Evolutionary conservation across 192 early-diverging fungal genomes (phyloP), one percentile per base, ranked within the genome.

Genomic region (Podila epicladia): DNA sequence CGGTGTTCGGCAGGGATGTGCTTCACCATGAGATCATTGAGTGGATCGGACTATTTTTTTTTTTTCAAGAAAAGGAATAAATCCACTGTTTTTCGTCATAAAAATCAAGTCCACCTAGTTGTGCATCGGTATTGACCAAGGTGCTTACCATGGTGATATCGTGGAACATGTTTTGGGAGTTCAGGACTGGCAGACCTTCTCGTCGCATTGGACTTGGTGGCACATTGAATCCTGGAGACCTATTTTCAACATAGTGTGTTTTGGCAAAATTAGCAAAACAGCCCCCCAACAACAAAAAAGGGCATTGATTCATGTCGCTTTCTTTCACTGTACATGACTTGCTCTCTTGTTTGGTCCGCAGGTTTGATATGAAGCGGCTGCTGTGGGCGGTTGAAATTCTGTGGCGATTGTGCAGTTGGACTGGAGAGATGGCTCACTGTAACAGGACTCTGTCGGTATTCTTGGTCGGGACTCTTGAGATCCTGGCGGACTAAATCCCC

Each of bases 1-100:
- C 85, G 79, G 35, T 86, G 72, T n/a, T 83, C 83, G 35, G 82
- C 75, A 15, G 87, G 82, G n/a, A 88, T 64, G 60, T 88, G 76
- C 38, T 72, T 71, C 12, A 85, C 71, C 48, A 88, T 70, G 3
- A 86, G 41, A 19, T 86, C 87, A 4, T 79, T 75, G 64, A 88
- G 69, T 4, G 87, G 61, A 60, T 88, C 87, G 4, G 73, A 58
- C 87, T 88, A 12, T 63, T 5, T 41, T 41, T 9, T 35, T 35
- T 4, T 35, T 35, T 35, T 35, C 7, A 35, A 35, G 3, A 35
- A 4, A 35, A 35, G 33, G 33, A 35, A 35, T 35, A 2, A 35
- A 1, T 35, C 33, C 33, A 35, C 33, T 35, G 33, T 5, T 35
- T 35, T n/a, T 22, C 66, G 9, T 64, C n/a, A 48, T 59, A 45